phyloP scores from a whole-genome alignment of 768 basidiomycete species.

The Pisolithus microcarpus region DNA sequence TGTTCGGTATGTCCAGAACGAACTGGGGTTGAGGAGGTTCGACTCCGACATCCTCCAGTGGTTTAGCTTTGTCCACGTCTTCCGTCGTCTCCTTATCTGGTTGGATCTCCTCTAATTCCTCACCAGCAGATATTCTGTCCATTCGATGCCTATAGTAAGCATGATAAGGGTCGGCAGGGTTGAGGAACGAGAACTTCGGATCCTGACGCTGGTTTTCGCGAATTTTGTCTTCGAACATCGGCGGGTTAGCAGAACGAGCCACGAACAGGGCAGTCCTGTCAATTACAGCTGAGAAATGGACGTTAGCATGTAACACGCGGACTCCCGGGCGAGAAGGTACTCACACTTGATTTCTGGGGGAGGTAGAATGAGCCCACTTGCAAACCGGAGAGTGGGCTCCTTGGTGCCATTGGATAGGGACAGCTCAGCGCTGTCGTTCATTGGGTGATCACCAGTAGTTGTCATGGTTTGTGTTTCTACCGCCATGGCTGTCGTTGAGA shows the following conservation, averaged over 20 bases:
- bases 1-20: conserved; percentile 77
- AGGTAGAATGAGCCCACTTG: conserved; percentile 87
- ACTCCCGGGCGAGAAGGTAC: conserved; percentile 5
- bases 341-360: conserved; percentile 92
- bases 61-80: conserved; percentile 25
- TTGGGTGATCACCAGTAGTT: conserved; percentile 35
- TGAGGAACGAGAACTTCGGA: conserved; percentile 98
- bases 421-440: conserved; percentile 37
- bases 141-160: conserved; percentile 93
- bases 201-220: conserved; percentile 93
- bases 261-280: conserved; percentile 91
- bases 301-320: conserved; percentile 5
- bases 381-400: conserved; percentile 45
- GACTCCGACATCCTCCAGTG: conserved; percentile 54
- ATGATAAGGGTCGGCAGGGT: conserved; percentile 95
- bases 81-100: conserved; percentile 39
- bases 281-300: conserved; percentile 62
- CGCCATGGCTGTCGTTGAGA: conserved; percentile 35
- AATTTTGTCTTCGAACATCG: conserved; percentile 93
- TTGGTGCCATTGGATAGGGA: conserved; percentile 30
- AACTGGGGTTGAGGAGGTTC: conserved; percentile 82
- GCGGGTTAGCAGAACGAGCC: conserved; percentile 88
- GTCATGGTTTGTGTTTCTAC: conserved; percentile 36
- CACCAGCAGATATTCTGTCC: conserved; percentile 73
- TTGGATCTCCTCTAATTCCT: conserved; percentile 54